Evolutionary conservation across 805 yeast species (phyloP).

Genomic region (Cyberlindnera saturnus): DNA sequence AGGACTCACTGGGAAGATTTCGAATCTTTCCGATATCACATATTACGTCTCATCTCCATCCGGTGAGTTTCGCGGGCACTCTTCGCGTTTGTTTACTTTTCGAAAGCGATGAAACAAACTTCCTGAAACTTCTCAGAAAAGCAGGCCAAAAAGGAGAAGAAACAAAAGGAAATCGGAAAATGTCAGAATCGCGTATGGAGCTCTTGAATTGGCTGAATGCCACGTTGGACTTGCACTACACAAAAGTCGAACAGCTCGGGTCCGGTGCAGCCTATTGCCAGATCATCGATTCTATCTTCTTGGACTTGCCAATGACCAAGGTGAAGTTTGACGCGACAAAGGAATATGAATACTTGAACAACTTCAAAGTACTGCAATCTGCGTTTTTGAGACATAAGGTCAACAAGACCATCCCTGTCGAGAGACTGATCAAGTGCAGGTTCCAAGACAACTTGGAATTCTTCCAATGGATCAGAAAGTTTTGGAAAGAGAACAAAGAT

Average conservation of each 20-base stretch:
- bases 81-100: conserved; percentile 6
- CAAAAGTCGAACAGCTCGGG: conserved; percentile 90
- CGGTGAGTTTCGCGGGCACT: conserved; percentile 1
- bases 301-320: conserved; percentile 74
- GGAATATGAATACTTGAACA: conserved; percentile 72
- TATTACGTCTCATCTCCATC: neutral
- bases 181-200: conserved; percentile 70
- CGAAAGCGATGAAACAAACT: neutral
- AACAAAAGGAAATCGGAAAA: neutral
- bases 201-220: conserved; percentile 80
- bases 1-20: no score
- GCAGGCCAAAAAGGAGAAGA: neutral
- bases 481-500: conserved; percentile 73
- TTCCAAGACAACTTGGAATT: conserved; percentile 93
- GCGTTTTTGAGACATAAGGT: conserved; percentile 68
- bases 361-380: conserved; percentile 81
- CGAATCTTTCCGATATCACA: neutral
- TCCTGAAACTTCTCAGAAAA: neutral
- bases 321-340: conserved; percentile 66
- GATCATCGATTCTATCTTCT: conserved; percentile 76
- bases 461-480: conserved; percentile 83
- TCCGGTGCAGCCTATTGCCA: conserved; percentile 95
- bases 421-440: conserved; percentile 74
- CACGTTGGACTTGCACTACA: conserved; percentile 55
- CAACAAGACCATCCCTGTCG: conserved; percentile 73